A percentile compares a stretch with the other conserved stretches of the same genome.
Evolutionary conservation across 495 filamentous ascomycete species (phyloP).

Genomic region (Penicillium daleae): DNA sequence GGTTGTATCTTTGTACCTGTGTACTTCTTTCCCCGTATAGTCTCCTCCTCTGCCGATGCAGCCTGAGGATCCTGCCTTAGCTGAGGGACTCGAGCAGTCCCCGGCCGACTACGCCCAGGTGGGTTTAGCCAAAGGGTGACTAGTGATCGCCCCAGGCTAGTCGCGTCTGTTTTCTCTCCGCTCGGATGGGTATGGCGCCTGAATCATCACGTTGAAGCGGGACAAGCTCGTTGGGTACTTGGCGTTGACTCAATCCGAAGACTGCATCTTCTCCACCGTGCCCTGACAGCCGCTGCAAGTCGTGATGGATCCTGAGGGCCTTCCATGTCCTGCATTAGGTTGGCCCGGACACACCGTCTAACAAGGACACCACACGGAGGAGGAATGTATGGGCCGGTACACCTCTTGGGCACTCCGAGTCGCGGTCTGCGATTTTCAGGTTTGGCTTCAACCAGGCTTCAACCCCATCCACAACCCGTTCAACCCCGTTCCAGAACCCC

Average conservation of each 20-base stretch:
- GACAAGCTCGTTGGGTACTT: neutral
- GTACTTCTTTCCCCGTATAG: neutral
- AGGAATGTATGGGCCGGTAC: neutral
- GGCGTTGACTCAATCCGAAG: neutral
- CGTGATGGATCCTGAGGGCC: neutral
- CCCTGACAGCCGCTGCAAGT: slow-evolving; percentile 1
- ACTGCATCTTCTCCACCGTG: neutral
- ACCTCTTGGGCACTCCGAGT: slow-evolving; percentile 14
- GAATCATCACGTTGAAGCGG: neutral
- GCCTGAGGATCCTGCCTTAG: neutral
- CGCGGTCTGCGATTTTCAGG: slow-evolving; percentile 23
- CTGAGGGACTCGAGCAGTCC: neutral
- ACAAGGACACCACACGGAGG: neutral
- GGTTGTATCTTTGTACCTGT: slow-evolving; percentile 1
- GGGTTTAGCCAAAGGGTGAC: neutral
- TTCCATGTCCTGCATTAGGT: neutral
- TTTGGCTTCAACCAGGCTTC: neutral
- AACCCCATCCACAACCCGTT: slow-evolving; percentile 8
- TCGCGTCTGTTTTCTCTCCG: slow-evolving; percentile 1
- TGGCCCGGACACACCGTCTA: neutral
- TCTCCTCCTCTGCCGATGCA: too few relatives aligned
- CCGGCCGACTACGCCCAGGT: neutral
- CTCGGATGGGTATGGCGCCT: neutral
- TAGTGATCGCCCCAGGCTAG: neutral
- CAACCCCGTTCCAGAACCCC: neutral